Base-by-base conservation (phyloP, 2,329 filamentous ascomycete species). In the Lecanicillium sp. region DNA sequence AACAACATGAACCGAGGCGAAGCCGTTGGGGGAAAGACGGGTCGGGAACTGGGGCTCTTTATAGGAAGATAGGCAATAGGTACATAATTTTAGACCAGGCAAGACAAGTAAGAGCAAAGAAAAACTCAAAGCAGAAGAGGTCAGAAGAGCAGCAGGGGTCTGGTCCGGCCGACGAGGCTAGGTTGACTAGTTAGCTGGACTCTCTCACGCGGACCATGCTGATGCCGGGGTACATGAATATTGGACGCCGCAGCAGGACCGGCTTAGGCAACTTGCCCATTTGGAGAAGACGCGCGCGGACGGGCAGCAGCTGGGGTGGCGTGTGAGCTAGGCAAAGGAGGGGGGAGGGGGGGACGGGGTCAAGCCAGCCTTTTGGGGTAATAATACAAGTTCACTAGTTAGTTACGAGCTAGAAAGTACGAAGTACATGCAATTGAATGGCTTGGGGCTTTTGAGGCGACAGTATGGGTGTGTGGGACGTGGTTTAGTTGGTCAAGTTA, bases 381-480 rank as follows among this genome's bases (percentile, higher is more conserved):
- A 23, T 37, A 35, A 19, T n/a, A n/a, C n/a, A n/a, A n/a, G n/a
- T n/a, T n/a, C n/a, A n/a, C n/a, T n/a, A n/a, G n/a, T n/a, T n/a
- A n/a, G n/a, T n/a, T n/a, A n/a, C n/a, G n/a, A n/a, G n/a, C n/a
- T n/a, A n/a, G n/a, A n/a, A n/a, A n/a, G n/a, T n/a, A n/a, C n/a
- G n/a, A n/a, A n/a, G n/a, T n/a, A n/a, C n/a, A n/a, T n/a, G n/a
- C n/a, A n/a, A n/a, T n/a, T n/a, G n/a, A n/a, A n/a, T n/a, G n/a
- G n/a, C n/a, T n/a, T n/a, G n/a, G 20, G 23, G 12, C 3, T 15
- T 17, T 45, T 24, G 23, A 44, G 30, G 27, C 20, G 41, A 27
- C 12, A 44, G 12, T 30, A 44, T 44, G 42, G n/a, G n/a, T n/a
- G 42, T 44, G 43, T 45, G 43, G 33, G 33, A 45, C 43, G 12